These are phyloP conservation scores for Citrus trifoliata DNA, from an alignment of 345 rosid genomes.

Conservation along the genomic window DNA sequence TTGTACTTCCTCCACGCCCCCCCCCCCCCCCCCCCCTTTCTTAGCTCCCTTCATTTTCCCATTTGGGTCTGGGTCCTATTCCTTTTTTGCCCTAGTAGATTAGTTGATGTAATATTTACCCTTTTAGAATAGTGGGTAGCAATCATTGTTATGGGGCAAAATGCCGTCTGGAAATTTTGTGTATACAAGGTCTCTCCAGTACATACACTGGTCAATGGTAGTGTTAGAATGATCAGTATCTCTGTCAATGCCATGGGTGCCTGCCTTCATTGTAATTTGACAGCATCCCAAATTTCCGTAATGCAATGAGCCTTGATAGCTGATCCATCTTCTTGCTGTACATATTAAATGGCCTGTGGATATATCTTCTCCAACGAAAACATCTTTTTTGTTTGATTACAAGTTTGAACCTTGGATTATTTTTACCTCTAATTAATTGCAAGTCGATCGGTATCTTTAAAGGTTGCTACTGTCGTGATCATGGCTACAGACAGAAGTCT, in stretches of 20 bases:
- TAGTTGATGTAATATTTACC: slow-evolving; percentile 51
- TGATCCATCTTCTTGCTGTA: not conserved
- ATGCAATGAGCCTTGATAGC: slow-evolving; percentile 3
- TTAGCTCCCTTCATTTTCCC: slow-evolving; percentile 22
- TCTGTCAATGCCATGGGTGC: not conserved
- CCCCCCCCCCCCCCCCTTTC: no score
- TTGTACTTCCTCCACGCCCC: slow-evolving; percentile 3
- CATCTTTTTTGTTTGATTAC: no score
- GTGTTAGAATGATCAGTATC: slow-evolving; percentile 8
- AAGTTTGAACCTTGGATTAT: no score
- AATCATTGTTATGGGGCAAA: slow-evolving; percentile 43
- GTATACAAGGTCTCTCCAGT: slow-evolving; percentile 36
- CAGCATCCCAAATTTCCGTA: not conserved
- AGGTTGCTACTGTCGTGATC: no score
- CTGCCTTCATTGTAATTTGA: slow-evolving; percentile 3
- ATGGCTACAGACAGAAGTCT: no score
- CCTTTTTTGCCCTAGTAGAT: slow-evolving; percentile 39
- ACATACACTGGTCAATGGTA: slow-evolving; percentile 10
- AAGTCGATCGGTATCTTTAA: no score
- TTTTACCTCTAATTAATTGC: no score
- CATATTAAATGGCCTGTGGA: not conserved
- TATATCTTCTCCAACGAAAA: no score
- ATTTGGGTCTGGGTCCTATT: slow-evolving; percentile 29
- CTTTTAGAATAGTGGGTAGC: slow-evolving; percentile 37
- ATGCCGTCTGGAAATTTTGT: slow-evolving; percentile 46